Base-by-base conservation (phyloP, 148 eudicot genomes). In the Amaranthus hypochondriacus region DNA sequence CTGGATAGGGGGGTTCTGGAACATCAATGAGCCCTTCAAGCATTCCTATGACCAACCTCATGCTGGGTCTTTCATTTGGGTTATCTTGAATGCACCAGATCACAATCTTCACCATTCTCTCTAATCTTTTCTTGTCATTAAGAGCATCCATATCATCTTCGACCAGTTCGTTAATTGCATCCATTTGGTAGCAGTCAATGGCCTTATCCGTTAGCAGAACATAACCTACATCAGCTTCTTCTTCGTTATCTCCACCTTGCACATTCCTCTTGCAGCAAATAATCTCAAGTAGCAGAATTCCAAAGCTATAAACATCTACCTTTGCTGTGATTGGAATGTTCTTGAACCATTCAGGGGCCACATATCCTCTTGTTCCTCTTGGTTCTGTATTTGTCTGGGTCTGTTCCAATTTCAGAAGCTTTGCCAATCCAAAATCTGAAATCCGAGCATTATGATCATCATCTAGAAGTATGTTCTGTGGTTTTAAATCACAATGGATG, bases 401-500 rank as follows among this genome's bases (percentile, higher is more conserved):
- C 54, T 81, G 84, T 60, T 78, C 77, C 48, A 67, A 48, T 62
- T 62, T 75, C 77, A 83, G 59, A 21, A 80, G 81, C 81, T 83
- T 80, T 28, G 86, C 81, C 48, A 83, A 48, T 6, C 86, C 79
- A 54, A 83, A 83, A 57, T 81, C 83, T n/a, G 79, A 80, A 9
- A 81, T 83, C 42, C 77, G 59, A 6, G 81, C 79, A 13, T 70
- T 80, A 46, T 61, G 73, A 21, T 76, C 62, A 7, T 75, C 75
- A 11, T 83, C 86, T 12, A 80, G 69, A 3, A 83, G 86, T 12
- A 83, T 53, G 28, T 80, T 80, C 46, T 79, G 85, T 6, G 85
- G 78, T 75, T 83, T 76, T 68, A 83, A 79, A 68, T 83, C 83
- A 56, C 86, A 83, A 56, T 83, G 86, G n/a, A 83, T 80, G 61